These are phyloP conservation scores for Fomitiporia mediterranea DNA, from an alignment of 1,284 basidiomycete species.

Conservation along the genomic window DNA sequence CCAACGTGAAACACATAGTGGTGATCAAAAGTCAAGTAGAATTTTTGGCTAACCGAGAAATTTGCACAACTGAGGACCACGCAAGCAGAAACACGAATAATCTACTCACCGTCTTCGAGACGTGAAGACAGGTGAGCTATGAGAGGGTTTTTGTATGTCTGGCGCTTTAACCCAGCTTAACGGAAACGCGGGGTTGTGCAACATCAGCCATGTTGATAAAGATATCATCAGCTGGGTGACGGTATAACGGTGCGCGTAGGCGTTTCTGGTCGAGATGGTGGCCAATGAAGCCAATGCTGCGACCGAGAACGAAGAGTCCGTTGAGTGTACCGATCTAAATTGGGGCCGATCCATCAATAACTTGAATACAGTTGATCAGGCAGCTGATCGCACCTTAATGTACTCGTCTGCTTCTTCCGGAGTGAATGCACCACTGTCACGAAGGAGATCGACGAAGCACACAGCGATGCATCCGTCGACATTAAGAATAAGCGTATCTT, in stretches of 20 bases:
- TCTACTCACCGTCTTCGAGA: too few relatives aligned
- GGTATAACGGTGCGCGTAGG: slow-evolving; percentile 87
- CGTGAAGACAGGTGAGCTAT: too few relatives aligned
- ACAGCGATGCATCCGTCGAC: slow-evolving; percentile 98
- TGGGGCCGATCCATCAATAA: slow-evolving; percentile 1
- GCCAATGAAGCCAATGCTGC: slow-evolving; percentile 96
- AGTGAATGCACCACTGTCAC: slow-evolving; percentile 92
- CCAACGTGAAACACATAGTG: too few relatives aligned
- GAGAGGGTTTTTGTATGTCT: neutral
- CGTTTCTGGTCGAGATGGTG: slow-evolving; percentile 96
- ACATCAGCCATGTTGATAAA: slow-evolving; percentile 85
- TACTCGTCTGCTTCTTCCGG: slow-evolving; percentile 97
- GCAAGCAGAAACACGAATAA: too few relatives aligned
- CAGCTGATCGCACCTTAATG: slow-evolving; percentile 57
- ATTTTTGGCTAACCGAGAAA: neutral
- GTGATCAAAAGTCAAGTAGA: too few relatives aligned
- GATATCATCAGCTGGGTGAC: slow-evolving; percentile 85
- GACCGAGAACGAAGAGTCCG: slow-evolving; percentile 95
- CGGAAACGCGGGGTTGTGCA: slow-evolving; percentile 71
- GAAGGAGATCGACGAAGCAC: slow-evolving; percentile 94
- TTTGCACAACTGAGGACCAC: too few relatives aligned
- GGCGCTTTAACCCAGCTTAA: too few relatives aligned
- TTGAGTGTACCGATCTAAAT: slow-evolving; percentile 82
- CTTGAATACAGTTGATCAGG: neutral
- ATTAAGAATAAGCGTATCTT: slow-evolving; percentile 95